Conservation (phyloP, 805 yeast species). For the Tetrapisispora namnaoensis region DNA sequence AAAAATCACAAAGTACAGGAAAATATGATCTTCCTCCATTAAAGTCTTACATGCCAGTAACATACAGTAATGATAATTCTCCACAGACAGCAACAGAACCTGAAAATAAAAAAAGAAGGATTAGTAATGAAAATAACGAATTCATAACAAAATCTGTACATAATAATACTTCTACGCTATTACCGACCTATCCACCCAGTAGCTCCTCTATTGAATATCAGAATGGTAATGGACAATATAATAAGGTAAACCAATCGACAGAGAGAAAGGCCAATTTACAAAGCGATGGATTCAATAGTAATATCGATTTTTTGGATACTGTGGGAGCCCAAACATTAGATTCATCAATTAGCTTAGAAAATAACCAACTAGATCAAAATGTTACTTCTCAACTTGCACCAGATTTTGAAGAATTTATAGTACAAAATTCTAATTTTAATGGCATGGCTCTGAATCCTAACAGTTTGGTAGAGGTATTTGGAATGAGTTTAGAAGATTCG, state of each 20-base stretch:
- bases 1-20: slow-evolving; percentile 1
- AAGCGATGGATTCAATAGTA: not conserved
- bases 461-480: slow-evolving; percentile 22
- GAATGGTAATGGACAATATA: not conserved
- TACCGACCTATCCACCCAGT: not conserved
- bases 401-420: slow-evolving; percentile 28
- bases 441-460: slow-evolving; percentile 26
- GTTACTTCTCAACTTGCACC: slow-evolving; percentile 2
- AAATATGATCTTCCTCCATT: slow-evolving; percentile 23
- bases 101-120: not conserved
- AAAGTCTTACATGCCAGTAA: slow-evolving; percentile 27
- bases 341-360: not conserved
- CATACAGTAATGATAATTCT: slow-evolving; percentile 17
- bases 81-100: not conserved
- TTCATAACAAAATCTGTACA: not conserved
- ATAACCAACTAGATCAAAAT: not conserved
- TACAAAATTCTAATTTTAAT: slow-evolving; percentile 23
- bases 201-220: not conserved
- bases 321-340: not conserved
- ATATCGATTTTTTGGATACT: not conserved
- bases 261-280: not conserved
- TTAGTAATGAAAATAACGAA: not conserved
- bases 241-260: not conserved
- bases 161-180: not conserved
- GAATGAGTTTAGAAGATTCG: slow-evolving; percentile 8